Evolutionary conservation across 2,329 filamentous ascomycete genomes (phyloP).

Genomic region (Neurospora sp.): DNA sequence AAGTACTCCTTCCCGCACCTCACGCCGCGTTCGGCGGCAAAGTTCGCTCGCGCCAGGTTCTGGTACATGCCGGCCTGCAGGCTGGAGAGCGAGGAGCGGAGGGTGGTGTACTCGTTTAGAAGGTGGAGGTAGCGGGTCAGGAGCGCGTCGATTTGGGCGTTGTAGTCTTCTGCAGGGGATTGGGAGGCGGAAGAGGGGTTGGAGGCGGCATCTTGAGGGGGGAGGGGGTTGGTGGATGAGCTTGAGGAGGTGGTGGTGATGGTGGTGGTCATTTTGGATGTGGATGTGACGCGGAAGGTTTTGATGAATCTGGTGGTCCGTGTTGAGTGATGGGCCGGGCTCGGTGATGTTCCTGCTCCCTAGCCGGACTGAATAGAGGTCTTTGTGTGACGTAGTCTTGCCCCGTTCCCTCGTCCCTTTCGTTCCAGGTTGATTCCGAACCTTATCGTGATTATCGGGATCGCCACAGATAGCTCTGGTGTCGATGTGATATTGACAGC

Average conservation of each 20-base stretch:
- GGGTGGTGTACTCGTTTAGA: conserved; percentile 55
- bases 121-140: conserved; percentile 55
- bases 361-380: not conserved
- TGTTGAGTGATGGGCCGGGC: not conserved
- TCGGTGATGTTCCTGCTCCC: not conserved
- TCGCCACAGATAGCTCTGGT: not conserved
- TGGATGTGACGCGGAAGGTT: not conserved
- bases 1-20: conserved; percentile 62
- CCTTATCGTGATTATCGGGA: not conserved
- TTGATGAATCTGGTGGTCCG: not conserved
- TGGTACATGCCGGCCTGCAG: conserved; percentile 48
- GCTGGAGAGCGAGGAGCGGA: conserved; percentile 42
- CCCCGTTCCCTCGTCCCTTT: not conserved
- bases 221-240: not conserved
- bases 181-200: conserved; percentile 14
- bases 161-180: not conserved
- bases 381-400: not conserved
- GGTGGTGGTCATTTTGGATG: not conserved
- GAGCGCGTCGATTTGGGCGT: conserved; percentile 46
- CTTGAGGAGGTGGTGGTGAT: not conserved
- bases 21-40: conserved; percentile 51
- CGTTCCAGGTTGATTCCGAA: not conserved
- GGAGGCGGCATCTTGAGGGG: not conserved
- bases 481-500: not conserved
- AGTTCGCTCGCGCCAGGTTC: conserved; percentile 64